Evolutionary conservation across 1,284 basidiomycete species (phyloP).

Genomic region (Filobasidium uniguttulatum): DNA sequence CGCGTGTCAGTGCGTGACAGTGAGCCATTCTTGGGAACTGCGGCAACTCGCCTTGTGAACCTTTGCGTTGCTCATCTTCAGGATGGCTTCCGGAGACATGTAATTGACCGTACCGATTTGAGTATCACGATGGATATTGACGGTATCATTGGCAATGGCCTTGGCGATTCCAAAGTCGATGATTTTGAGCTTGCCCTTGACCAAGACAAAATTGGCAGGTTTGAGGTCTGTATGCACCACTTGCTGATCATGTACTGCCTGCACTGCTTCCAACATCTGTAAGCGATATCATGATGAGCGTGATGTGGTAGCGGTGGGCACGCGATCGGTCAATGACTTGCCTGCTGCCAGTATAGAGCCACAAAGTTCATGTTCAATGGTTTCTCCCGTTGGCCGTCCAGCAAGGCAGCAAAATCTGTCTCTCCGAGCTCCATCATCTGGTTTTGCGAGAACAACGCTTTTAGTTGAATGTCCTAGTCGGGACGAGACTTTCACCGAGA

Average conservation of each 20-base stretch:
- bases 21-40: too few species aligned
- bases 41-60: slow-evolving; percentile 28
- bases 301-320: not conserved
- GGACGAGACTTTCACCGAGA: not conserved
- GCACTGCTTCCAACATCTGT: slow-evolving; percentile 89
- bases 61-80: slow-evolving; percentile 40
- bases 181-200: slow-evolving; percentile 79
- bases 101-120: slow-evolving; percentile 93
- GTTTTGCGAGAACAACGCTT: too few species aligned
- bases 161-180: slow-evolving; percentile 97
- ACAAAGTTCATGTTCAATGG: slow-evolving; percentile 81
- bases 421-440: slow-evolving; percentile 86
- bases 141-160: slow-evolving; percentile 90
- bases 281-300: not conserved
- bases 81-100: slow-evolving; percentile 89
- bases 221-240: slow-evolving; percentile 94
- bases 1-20: not conserved
- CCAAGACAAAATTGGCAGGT: slow-evolving; percentile 89
- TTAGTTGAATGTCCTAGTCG: not conserved
- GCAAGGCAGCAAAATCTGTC: slow-evolving; percentile 64
- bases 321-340: slow-evolving; percentile 28
- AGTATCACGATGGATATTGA: slow-evolving; percentile 87
- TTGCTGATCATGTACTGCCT: slow-evolving; percentile 88
- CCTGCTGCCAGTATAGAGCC: slow-evolving; percentile 90
- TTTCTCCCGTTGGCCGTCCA: slow-evolving; percentile 67